These are phyloP conservation scores for Scutellaria barbata DNA, from an alignment of 257 asterid genomes.

Conservation along the genomic window DNA sequence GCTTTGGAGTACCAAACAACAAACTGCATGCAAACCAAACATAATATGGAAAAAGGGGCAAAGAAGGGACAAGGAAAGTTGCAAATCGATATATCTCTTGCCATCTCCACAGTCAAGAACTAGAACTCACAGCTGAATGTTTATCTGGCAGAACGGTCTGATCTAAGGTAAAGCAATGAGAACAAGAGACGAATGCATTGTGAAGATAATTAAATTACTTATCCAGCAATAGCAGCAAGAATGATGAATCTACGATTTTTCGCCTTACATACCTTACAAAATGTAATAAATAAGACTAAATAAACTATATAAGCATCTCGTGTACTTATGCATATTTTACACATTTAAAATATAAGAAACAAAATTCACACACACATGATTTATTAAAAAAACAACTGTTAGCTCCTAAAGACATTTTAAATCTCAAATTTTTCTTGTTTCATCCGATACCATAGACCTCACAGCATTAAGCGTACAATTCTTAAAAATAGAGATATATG, in stretches of 20 bases:
- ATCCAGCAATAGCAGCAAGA: constrained; percentile 26
- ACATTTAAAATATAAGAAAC: constrained; percentile 16
- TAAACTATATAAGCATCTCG: not conserved
- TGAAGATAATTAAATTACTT: not conserved
- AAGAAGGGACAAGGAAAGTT: not conserved
- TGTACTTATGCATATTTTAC: not conserved
- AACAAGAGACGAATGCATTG: constrained; percentile 10
- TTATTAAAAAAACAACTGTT: constrained; percentile 13
- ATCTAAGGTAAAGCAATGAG: constrained; percentile 11
- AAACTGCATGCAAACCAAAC: constrained; percentile 16
- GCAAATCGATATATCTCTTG: constrained; percentile 3
- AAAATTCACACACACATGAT: not conserved
- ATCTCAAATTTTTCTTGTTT: not conserved
- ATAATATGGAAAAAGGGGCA: not conserved
- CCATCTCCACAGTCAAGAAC: constrained; percentile 24
- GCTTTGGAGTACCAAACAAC: constrained; percentile 11
- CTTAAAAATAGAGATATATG: not conserved
- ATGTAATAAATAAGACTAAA: constrained; percentile 8
- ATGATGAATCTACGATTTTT: constrained; percentile 8
- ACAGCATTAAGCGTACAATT: not conserved
- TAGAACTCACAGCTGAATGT: constrained; percentile 21
- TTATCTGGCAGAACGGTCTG: constrained; percentile 19
- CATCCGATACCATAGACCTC: not conserved
- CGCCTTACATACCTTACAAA: constrained; percentile 13
- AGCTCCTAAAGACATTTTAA: constrained; percentile 19